phyloP scores from a whole-genome alignment of 768 basidiomycete species.

The Amanita pallidorosea region DNA sequence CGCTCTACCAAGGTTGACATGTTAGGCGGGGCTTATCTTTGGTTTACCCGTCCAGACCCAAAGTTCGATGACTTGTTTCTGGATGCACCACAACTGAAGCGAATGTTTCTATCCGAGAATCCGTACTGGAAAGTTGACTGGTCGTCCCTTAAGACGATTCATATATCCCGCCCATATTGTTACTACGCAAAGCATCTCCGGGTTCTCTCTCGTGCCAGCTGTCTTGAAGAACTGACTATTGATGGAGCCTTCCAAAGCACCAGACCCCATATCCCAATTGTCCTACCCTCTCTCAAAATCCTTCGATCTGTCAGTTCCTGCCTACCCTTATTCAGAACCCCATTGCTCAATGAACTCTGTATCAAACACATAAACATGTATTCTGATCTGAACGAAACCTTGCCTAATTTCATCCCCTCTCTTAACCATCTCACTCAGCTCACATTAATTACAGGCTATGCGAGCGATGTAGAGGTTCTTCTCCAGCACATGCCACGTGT shows the following conservation, averaged over 20 bases:
- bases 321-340: too few species aligned
- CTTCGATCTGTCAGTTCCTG: background rate
- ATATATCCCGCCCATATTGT: background rate
- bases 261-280: background rate
- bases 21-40: background rate
- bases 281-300: background rate
- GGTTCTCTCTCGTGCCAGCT: background rate
- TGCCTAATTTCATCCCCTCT: too few species aligned
- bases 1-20: background rate
- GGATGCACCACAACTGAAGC: background rate
- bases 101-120: background rate
- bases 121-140: background rate
- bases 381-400: too few species aligned
- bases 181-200: background rate
- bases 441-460: too few species aligned
- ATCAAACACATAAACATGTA: too few species aligned
- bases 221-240: background rate
- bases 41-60: too few species aligned
- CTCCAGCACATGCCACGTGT: too few species aligned
- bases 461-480: too few species aligned
- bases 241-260: background rate
- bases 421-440: too few species aligned
- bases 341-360: too few species aligned
- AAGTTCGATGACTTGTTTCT: background rate
- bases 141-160: background rate